These are phyloP conservation scores for cucumber (Cucumis sativus) DNA, from an alignment of 306 rosid species.

Conservation along the genomic window DNA sequence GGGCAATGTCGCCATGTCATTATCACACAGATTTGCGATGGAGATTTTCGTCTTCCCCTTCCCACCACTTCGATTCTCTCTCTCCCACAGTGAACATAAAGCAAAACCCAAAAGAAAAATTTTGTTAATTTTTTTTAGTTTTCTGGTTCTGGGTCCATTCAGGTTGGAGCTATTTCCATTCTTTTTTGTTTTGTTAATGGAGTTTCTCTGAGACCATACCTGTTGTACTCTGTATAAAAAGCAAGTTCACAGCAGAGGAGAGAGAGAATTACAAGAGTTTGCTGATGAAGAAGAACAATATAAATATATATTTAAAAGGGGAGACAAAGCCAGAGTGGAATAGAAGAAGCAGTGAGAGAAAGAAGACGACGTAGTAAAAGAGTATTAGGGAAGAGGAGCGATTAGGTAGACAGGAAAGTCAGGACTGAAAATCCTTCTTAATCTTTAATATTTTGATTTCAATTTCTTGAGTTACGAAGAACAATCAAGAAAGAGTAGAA, in stretches of 20 bases:
- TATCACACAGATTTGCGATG: slow-evolving; percentile 68
- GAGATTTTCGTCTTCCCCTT: slow-evolving; percentile 35
- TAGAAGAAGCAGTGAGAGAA: background rate
- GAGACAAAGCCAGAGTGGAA: slow-evolving; percentile 3
- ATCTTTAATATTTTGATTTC: slow-evolving; percentile 46
- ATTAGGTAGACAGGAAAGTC: slow-evolving; percentile 26
- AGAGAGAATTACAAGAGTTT: slow-evolving; percentile 3
- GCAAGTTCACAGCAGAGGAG: background rate
- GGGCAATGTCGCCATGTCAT: slow-evolving; percentile 51
- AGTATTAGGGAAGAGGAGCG: slow-evolving; percentile 16
- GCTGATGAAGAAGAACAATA: slow-evolving; percentile 10
- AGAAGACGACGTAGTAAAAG: slow-evolving; percentile 3
- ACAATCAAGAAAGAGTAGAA: background rate
- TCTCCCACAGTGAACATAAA: background rate
- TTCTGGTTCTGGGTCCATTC: slow-evolving; percentile 3
- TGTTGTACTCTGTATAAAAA: background rate
- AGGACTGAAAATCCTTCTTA: slow-evolving; percentile 59
- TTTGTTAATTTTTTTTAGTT: background rate
- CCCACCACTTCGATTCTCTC: slow-evolving; percentile 12
- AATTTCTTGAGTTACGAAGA: slow-evolving; percentile 28
- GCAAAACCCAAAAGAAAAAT: background rate
- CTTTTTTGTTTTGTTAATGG: background rate
- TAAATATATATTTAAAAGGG: slow-evolving; percentile 4
- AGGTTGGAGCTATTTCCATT: background rate
- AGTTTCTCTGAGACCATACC: background rate